Base-by-base conservation (phyloP, 192 early-diverging fungal genomes). In the Backusella sp. region DNA sequence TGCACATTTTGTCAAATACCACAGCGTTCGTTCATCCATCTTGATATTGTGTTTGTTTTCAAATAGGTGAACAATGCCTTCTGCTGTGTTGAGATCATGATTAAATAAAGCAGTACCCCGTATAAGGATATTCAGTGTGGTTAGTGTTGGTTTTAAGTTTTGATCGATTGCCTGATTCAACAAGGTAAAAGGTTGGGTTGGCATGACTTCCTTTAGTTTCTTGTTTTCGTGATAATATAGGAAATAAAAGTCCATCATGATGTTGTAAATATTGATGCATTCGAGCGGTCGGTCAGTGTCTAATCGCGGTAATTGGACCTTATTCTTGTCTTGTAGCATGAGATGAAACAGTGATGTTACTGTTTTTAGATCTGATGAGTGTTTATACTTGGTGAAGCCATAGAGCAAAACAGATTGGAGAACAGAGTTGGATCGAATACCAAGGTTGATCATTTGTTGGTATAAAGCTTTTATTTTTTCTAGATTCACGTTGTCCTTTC, bases 201-300 rank as follows among this genome's bases (percentile, higher is more conserved):
- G 80, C 19, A 73, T 49, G 21, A 9, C 26, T 6, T 35, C 21
- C 21, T 32, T 52, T 68, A 66, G 14, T 37, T 15, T 68, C 6
- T 19, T 23, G 37, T 73, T 53, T 21, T 66, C 62, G 32, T 77
- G 73, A 26, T 77, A 44, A 26, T 76, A 52, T 49, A 74, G 28
- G 21, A 77, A 81, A 49, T 77, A 81, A 21, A 68, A 73, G 26
- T 81, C 69, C 68, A 81, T 77, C 73, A 81, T 77, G 28, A 71
- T 77, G 36, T 77, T 77, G 35, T 81, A 77, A 32, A 81, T 26
- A 3, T 65, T 62, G 17, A 65, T 72, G 3, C 28, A 2, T 14
- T 74, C 8, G 26, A 67, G 44, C 4, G 70, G 42, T 30, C 41
- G n/a, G 17, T 41, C n/a, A 17, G 39, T 23, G 15, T 70, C 67